Evolutionary conservation across 345 rosid genomes (phyloP).

Genomic region (Populus simonii): DNA sequence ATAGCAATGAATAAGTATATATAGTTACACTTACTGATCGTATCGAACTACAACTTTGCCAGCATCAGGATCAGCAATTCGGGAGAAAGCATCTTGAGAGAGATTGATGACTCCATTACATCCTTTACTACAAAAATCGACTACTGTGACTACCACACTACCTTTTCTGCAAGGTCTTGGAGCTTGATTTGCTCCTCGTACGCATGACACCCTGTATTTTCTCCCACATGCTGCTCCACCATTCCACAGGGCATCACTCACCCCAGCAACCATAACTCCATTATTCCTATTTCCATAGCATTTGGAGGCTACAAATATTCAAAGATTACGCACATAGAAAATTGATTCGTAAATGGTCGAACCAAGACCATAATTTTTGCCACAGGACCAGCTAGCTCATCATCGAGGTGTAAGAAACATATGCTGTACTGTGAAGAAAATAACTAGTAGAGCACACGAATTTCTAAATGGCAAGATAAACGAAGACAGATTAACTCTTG

Average conservation of each 20-base stretch:
- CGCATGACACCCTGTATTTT: conserved; percentile 38
- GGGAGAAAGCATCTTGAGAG: conserved; percentile 30
- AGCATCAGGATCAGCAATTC: conserved; percentile 22
- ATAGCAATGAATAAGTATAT: too few relatives aligned
- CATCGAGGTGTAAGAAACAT: background rate
- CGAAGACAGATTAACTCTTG: background rate
- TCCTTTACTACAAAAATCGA: conserved; percentile 9
- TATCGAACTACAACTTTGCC: conserved; percentile 26
- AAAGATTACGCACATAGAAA: too few relatives aligned
- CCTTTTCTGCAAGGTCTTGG: conserved; percentile 17
- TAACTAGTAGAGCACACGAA: background rate
- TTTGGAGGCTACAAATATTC: conserved; percentile 34
- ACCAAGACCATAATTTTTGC: background rate
- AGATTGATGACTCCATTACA: conserved; percentile 30
- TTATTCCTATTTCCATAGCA: conserved; percentile 21
- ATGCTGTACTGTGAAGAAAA: background rate
- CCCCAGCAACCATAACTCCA: conserved; percentile 50
- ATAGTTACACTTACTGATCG: conserved; percentile 17
- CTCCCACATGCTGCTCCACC: conserved; percentile 44
- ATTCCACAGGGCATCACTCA: conserved; percentile 44
- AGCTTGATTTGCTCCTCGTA: conserved; percentile 26
- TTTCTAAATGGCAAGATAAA: background rate
- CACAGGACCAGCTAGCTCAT: background rate
- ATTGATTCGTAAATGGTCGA: background rate
- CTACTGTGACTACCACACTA: conserved; percentile 17